phyloP scores from a whole-genome alignment of 2,329 filamentous ascomycete species.

The Pseudogymnoascus sp. region DNA sequence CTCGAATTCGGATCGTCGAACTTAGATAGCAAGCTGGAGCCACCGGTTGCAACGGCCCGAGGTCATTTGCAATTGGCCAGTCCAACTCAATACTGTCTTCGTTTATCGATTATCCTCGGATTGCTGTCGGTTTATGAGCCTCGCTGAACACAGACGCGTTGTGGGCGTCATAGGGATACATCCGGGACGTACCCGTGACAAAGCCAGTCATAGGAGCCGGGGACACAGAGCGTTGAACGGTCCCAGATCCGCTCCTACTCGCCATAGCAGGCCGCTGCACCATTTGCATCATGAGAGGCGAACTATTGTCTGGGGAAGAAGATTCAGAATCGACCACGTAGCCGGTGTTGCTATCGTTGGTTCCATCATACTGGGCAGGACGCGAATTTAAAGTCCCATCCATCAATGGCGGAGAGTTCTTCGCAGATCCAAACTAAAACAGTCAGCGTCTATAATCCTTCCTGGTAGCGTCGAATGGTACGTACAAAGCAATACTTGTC shows the following conservation, averaged over 20 bases:
- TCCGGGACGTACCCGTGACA: slow-evolving; percentile 36
- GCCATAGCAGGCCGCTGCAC: slow-evolving; percentile 28
- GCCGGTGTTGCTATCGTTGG: slow-evolving; percentile 26
- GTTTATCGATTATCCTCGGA: slow-evolving; percentile 23
- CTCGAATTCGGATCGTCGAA: not conserved
- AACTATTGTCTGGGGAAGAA: slow-evolving; percentile 17
- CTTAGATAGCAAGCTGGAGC: not conserved
- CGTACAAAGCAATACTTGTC: slow-evolving; percentile 99
- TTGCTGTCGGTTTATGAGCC: slow-evolving; percentile 29
- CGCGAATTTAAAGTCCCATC: slow-evolving; percentile 36
- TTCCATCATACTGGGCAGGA: slow-evolving; percentile 36
- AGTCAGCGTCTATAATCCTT: slow-evolving; percentile 33
- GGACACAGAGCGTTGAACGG: slow-evolving; percentile 30
- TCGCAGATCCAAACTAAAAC: slow-evolving; percentile 53
- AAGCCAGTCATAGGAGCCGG: slow-evolving; percentile 39
- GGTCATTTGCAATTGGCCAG: not conserved
- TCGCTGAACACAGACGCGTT: slow-evolving; percentile 27
- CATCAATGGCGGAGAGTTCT: slow-evolving; percentile 41
- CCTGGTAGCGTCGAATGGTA: slow-evolving; percentile 38
- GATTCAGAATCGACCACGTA: slow-evolving; percentile 23
- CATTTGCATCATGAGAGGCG: slow-evolving; percentile 19
- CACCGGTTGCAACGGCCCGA: not conserved
- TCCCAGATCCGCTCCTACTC: slow-evolving; percentile 28
- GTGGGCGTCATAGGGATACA: slow-evolving; percentile 27
- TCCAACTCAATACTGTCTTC: not conserved